Conservation (phyloP, 768 basidiomycete species). For the Steccherinum ochraceum region DNA sequence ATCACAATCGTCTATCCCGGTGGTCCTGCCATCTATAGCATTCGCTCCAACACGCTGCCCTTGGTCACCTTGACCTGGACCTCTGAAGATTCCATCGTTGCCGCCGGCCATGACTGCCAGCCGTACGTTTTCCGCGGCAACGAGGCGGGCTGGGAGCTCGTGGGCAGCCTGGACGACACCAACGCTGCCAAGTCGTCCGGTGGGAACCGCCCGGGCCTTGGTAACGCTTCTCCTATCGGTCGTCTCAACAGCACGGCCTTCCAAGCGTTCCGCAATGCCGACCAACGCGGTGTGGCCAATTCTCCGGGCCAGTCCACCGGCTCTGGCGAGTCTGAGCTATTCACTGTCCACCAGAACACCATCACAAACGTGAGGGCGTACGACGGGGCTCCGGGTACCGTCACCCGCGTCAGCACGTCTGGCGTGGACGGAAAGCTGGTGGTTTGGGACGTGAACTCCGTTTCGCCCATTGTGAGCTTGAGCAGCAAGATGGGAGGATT, state of each 20-base stretch:
- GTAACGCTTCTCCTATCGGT: slow-evolving; percentile 38
- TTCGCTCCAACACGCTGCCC: slow-evolving; percentile 76
- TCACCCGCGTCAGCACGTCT: slow-evolving; percentile 78
- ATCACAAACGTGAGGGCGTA: slow-evolving; percentile 89
- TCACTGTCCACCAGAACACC: slow-evolving; percentile 96
- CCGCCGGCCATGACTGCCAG: slow-evolving; percentile 97
- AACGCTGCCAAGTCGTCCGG: slow-evolving; percentile 38
- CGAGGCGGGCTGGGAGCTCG: slow-evolving; percentile 68
- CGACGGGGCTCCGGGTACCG: slow-evolving; percentile 47
- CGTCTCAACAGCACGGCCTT: slow-evolving; percentile 91
- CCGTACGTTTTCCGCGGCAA: slow-evolving; percentile 81
- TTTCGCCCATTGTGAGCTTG: slow-evolving; percentile 37
- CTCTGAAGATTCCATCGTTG: slow-evolving; percentile 73
- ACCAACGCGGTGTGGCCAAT: slow-evolving; percentile 57
- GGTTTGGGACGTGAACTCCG: slow-evolving; percentile 76
- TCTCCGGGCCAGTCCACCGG: slow-evolving; percentile 21
- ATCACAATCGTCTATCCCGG: slow-evolving; percentile 89
- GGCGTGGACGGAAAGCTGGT: slow-evolving; percentile 93
- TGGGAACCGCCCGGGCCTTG: slow-evolving; percentile 39
- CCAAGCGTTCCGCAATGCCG: slow-evolving; percentile 89
- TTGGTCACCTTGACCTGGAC: slow-evolving; percentile 84
- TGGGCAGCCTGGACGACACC: slow-evolving; percentile 84
- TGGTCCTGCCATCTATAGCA: slow-evolving; percentile 63
- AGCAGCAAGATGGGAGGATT: slow-evolving; percentile 22
- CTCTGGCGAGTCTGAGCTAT: slow-evolving; percentile 62